Conservation (phyloP, 1,139 yeast genomes). For the Yamadazyma diddensiae region DNA sequence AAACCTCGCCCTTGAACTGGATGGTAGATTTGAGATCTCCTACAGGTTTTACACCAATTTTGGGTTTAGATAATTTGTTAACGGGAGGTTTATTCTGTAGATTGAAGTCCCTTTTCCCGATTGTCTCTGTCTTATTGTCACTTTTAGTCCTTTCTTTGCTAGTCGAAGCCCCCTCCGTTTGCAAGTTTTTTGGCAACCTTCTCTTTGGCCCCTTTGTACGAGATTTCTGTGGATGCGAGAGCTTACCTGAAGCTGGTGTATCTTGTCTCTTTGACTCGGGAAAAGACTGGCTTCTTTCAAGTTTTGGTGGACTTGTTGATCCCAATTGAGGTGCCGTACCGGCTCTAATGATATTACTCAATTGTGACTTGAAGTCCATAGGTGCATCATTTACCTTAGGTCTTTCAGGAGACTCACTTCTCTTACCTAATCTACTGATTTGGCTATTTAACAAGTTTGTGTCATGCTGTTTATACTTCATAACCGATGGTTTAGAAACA, state of each 20-base stretch:
- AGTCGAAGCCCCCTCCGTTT: no score
- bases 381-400: constrained; percentile 9
- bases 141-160: not conserved
- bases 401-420: constrained; percentile 8
- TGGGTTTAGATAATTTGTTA: constrained; percentile 29
- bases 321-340: constrained; percentile 12
- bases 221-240: constrained; percentile 58
- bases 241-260: constrained; percentile 18
- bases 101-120: constrained; percentile 18
- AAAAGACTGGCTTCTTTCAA: constrained; percentile 6
- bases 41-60: constrained; percentile 12
- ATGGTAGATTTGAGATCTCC: constrained; percentile 27
- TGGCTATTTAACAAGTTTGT: constrained; percentile 4
- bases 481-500: constrained; percentile 5
- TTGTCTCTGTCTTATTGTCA: not conserved
- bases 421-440: constrained; percentile 7
- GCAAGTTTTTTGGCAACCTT: constrained; percentile 51
- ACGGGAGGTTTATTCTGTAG: no score
- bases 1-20: constrained; percentile 33
- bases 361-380: constrained; percentile 13
- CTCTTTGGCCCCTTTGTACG: constrained; percentile 77
- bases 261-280: constrained; percentile 8
- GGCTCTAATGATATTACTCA: constrained; percentile 14
- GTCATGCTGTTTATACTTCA: constrained; percentile 7
- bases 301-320: constrained; percentile 1